Base-by-base conservation (phyloP, 1,284 basidiomycete genomes). In the Cryptococcus sp. region DNA sequence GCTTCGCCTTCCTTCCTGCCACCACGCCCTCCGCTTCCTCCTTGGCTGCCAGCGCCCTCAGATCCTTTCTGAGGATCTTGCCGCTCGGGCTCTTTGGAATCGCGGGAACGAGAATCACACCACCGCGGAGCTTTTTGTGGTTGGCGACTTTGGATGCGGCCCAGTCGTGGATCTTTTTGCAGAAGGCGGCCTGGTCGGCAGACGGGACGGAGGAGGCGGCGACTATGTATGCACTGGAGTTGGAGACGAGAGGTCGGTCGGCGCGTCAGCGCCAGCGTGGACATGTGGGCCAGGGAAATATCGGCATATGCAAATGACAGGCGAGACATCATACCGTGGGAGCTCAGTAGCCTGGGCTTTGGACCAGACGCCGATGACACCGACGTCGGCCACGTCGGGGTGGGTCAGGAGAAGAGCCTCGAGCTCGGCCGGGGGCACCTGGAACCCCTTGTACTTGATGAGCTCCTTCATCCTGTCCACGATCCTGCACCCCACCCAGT, bases 371-470 rank as follows among this genome's bases (percentile, higher is more conserved):
- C 87, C 87, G 52, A 91, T 85, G 4, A 91, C 87, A 8, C 84
- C 88, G 0, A 81, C 80, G 64, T 91, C 88, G 3, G 83, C 83
- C 1, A 90, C 79, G 2, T 86, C 82, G 0, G 86, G 84, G 64
- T 91, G 87, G 4, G 82, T 82, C 15, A 91, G 75, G 1, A 92
- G 81, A 0, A 90, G 73, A 39, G 82, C 81, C 69, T 92, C 89
- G 2, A 92, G 80, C 65, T 91, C 89, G 0, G 90, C 89, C 0
- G 89, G 89, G 0, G 90, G 84, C 15, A 92, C 90, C 64, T 77
- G 76, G 57, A 70, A 76, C 24, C 77, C 77, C 59, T 79, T 79
- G 63, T 91, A 91, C 72, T 91, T 91, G 78, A 92, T 88, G 36
- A 91, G 76, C 69, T 91, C 89, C 66, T 91, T 91, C 62, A 84